A percentile compares a stretch with the other conserved stretches of the same genome.
Conservation (phyloP, 306 rosid genomes). For the Pterocarpus macrocarpus region DNA sequence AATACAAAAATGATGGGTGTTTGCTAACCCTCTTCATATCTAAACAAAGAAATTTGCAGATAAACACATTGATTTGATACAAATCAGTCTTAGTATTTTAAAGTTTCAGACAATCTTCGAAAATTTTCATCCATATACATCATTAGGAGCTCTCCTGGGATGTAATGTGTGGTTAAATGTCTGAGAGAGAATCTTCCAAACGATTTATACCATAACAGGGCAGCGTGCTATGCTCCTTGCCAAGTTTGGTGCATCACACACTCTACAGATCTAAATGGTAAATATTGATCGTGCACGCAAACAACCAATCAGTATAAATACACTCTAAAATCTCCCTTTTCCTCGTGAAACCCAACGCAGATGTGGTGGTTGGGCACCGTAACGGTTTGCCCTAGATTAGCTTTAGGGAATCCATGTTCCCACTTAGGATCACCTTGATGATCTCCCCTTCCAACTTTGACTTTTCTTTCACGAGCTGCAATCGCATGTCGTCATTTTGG, state of each 20-base stretch:
- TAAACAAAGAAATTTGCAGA: background rate
- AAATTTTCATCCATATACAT: background rate
- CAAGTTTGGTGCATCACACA: too few species aligned
- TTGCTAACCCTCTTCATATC: slow-evolving; percentile 11
- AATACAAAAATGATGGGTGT: background rate
- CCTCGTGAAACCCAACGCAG: slow-evolving; percentile 84
- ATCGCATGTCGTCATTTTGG: background rate
- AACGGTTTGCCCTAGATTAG: slow-evolving; percentile 89
- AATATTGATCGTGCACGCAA: too few species aligned
- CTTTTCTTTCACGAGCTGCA: slow-evolving; percentile 36
- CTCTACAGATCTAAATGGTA: too few species aligned
- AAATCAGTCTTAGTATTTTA: background rate
- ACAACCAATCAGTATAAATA: too few species aligned
- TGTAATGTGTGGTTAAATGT: slow-evolving; percentile 39
- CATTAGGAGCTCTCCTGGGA: slow-evolving; percentile 1
- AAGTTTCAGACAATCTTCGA: background rate
- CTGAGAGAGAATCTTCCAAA: slow-evolving; percentile 12
- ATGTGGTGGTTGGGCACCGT: slow-evolving; percentile 77
- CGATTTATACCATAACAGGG: background rate
- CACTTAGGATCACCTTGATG: slow-evolving; percentile 66
- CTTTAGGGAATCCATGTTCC: slow-evolving; percentile 64
- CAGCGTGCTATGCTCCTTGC: too few species aligned
- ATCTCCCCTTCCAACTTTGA: slow-evolving; percentile 72
- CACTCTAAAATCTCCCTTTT: slow-evolving; percentile 46
- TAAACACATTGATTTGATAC: background rate